Evolutionary conservation across 805 yeast genomes (phyloP), one percentile per base, ranked within the genome.

Genomic region (Candida bentonensis): DNA sequence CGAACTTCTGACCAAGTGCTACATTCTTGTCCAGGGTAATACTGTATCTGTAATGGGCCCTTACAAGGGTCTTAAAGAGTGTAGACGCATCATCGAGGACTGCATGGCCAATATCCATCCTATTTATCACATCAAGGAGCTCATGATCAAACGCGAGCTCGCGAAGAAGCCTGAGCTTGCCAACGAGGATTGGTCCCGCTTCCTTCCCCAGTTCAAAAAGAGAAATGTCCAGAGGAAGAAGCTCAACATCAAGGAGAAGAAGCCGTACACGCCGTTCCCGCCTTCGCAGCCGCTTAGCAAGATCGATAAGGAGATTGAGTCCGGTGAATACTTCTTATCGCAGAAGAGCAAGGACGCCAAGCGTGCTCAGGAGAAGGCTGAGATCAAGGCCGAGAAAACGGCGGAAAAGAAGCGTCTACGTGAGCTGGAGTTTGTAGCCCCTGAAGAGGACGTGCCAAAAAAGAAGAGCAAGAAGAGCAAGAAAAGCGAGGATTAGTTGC

Each of bases 21-120:
- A 89, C 61, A 83, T 92, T 52, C 71, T 92, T 48, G 98, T 92
- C 5, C 98, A 92, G 67, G 98, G 98, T 59, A 87, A 82, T 63
- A 92, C 98, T 2, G 98, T 92, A 3, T 77, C 96, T 44, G 89
- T 81, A 11, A 92, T 92, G 97, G 98, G 98, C 7, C 89, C 95
- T 22, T 88, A 68, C 66, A 86, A 82, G 59, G 97, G 97, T 4
- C 69, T 92, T 50, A 92, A 92, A 60, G 94, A 83, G 51, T 77
- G 86, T 4, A 76, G 97, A 64, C 75, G 97, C 58, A 87, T 92
- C 26, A 95, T 92, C 34, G 97, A 89, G 61, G 98, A 92, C 60
- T 92, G 97, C 64, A 92, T 92, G 98, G 78, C 73, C 58, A 92
- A 92, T 56, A 72, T 92, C 13, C 98, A 92, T 61, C 98, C 98